phyloP scores from a whole-genome alignment of 2,329 filamentous ascomycete genomes.

The Simplicillium sp. region DNA sequence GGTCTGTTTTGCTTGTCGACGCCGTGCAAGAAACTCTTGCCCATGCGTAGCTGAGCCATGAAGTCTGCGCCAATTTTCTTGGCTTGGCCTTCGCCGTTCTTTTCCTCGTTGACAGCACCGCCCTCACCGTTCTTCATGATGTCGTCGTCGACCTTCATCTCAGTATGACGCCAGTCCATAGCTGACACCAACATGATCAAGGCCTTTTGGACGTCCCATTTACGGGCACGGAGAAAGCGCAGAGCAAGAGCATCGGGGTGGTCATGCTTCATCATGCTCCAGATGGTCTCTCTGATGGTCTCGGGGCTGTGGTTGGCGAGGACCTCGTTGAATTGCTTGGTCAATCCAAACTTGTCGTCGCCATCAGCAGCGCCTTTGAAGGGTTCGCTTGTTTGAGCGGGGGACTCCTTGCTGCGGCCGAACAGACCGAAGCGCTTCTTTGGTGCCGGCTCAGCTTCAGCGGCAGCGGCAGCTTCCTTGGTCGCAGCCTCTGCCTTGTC shows the following conservation, averaged over 20 bases:
- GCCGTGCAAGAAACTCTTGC: slow-evolving; percentile 90
- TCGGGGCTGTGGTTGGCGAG: slow-evolving; percentile 70
- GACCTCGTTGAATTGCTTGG: slow-evolving; percentile 75
- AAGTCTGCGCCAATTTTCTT: slow-evolving; percentile 71
- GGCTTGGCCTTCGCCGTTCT: slow-evolving; percentile 41
- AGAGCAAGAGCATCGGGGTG: slow-evolving; percentile 79
- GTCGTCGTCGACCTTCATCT: slow-evolving; percentile 83
- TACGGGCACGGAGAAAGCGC: slow-evolving; percentile 78
- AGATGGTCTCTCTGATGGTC: slow-evolving; percentile 70
- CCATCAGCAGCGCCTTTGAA: slow-evolving; percentile 36
- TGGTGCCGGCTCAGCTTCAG: slow-evolving; percentile 43
- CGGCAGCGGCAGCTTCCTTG: slow-evolving; percentile 21
- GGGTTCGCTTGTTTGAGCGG: slow-evolving; percentile 20
- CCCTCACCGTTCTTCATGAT: slow-evolving; percentile 72
- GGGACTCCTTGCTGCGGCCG: slow-evolving; percentile 45
- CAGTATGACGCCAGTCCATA: slow-evolving; percentile 78
- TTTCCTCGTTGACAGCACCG: slow-evolving; percentile 50
- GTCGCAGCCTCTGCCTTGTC: slow-evolving; percentile 14
- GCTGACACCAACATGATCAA: slow-evolving; percentile 91
- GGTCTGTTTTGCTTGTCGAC: slow-evolving; percentile 76
- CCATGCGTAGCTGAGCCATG: slow-evolving; percentile 72
- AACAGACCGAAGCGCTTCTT: slow-evolving; percentile 69
- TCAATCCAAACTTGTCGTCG: slow-evolving; percentile 91
- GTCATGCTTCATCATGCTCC: slow-evolving; percentile 92
- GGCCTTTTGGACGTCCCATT: slow-evolving; percentile 92